A percentile compares a stretch with the other conserved stretches of the same genome.
phyloP scores from a whole-genome alignment of 176 grass and related monocot genomes.

The Zoysia pacifica region DNA sequence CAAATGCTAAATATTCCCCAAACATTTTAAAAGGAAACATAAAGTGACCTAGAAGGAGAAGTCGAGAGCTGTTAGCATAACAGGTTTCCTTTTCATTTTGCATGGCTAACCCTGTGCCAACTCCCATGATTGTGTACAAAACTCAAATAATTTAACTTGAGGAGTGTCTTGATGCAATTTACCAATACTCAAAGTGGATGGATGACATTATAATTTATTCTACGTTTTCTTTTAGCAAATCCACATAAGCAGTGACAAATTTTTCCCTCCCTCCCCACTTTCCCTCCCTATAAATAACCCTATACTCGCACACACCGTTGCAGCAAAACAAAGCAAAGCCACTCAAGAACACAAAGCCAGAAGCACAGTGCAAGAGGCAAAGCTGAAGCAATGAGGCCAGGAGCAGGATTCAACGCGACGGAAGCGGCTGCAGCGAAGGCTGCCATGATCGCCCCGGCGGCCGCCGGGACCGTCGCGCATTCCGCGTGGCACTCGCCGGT shows the following conservation, averaged over 20 bases:
- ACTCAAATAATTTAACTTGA: not conserved
- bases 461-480: constrained; percentile 38
- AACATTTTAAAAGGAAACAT: constrained; percentile 34
- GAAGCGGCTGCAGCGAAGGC: constrained; percentile 43
- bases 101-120: constrained; percentile 15
- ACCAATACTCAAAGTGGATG: constrained; percentile 1
- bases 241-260: constrained; percentile 37
- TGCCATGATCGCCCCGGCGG: constrained; percentile 16
- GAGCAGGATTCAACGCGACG: constrained; percentile 64
- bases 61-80: too few relatives aligned
- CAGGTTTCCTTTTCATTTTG: constrained; percentile 37
- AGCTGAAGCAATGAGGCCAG: constrained; percentile 70
- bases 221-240: constrained; percentile 32
- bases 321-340: constrained; percentile 21
- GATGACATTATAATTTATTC: constrained; percentile 45
- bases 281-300: constrained; percentile 64
- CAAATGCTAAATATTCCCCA: constrained; percentile 38
- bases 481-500: constrained; percentile 94
- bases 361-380: constrained; percentile 9
- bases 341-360: constrained; percentile 24
- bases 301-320: constrained; percentile 34
- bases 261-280: constrained; percentile 11
- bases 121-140: not conserved
- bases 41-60: constrained; percentile 13
- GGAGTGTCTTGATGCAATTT: constrained; percentile 6